phyloP scores from a whole-genome alignment of 1,284 basidiomycete genomes.

The Phylloboletellus chloephorus region DNA sequence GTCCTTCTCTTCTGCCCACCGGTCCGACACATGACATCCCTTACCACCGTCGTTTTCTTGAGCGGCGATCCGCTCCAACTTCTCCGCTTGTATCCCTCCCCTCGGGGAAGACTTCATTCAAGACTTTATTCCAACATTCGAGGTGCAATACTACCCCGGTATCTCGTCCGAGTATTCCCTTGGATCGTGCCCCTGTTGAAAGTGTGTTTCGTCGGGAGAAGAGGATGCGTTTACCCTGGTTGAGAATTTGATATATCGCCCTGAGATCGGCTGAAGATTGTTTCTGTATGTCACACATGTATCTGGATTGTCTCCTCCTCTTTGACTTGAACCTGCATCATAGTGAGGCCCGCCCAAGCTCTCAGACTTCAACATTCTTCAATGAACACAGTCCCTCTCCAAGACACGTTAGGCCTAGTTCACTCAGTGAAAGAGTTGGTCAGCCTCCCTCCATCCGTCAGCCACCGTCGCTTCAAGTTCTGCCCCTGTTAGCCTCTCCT shows the following conservation, averaged over 20 bases:
- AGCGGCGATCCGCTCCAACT: slow-evolving; percentile 18
- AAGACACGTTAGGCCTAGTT: neutral
- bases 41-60: slow-evolving; percentile 9
- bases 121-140: slow-evolving; percentile 28
- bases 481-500: slow-evolving; percentile 7
- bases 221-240: slow-evolving; percentile 30
- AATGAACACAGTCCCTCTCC: neutral
- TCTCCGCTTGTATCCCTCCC: slow-evolving; percentile 16
- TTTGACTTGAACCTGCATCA: slow-evolving; percentile 14
- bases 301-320: slow-evolving; percentile 11
- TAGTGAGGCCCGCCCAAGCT: slow-evolving; percentile 3
- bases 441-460: slow-evolving; percentile 28
- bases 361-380: neutral
- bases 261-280: slow-evolving; percentile 4
- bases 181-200: slow-evolving; percentile 21
- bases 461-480: slow-evolving; percentile 15
- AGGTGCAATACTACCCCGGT: slow-evolving; percentile 20
- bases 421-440: slow-evolving; percentile 6
- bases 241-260: slow-evolving; percentile 26
- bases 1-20: slow-evolving; percentile 1
- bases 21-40: slow-evolving; percentile 8
- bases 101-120: slow-evolving; percentile 23
- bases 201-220: slow-evolving; percentile 25
- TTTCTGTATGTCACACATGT: slow-evolving; percentile 27
- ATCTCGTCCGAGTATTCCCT: slow-evolving; percentile 17